Conservation (phyloP, 1,284 basidiomycete genomes). For the Limonomyces culmigenus region DNA sequence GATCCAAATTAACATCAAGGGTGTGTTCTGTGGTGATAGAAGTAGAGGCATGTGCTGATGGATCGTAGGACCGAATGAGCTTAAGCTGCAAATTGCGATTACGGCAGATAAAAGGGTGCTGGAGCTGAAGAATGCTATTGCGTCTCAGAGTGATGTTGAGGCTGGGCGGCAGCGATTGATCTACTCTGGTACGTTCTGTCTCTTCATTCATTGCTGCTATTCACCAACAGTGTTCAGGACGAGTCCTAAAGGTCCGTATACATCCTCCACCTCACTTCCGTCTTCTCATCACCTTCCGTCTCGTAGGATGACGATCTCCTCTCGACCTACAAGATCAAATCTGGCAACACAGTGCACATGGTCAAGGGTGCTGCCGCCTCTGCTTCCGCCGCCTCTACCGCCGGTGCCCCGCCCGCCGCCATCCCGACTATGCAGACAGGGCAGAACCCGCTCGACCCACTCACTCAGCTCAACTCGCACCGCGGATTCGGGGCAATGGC, state of each 20-base stretch:
- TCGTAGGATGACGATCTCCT: constrained; percentile 70
- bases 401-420: constrained; percentile 18
- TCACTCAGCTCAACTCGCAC: constrained; percentile 58
- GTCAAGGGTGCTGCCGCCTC: constrained; percentile 62
- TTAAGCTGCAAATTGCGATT: constrained; percentile 79
- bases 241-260: constrained; percentile 53
- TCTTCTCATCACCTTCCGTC: constrained; percentile 1
- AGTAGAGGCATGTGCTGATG: neutral
- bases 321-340: constrained; percentile 77
- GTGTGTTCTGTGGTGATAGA: constrained; percentile 14
- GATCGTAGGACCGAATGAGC: constrained; percentile 61
- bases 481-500: constrained; percentile 40
- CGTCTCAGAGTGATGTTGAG: constrained; percentile 69
- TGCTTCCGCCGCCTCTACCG: constrained; percentile 11
- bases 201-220: constrained; percentile 2
- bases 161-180: constrained; percentile 76
- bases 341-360: constrained; percentile 81
- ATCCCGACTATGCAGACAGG: constrained; percentile 72
- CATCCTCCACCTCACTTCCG: constrained; percentile 3
- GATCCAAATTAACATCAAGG: constrained; percentile 65
- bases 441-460: constrained; percentile 64
- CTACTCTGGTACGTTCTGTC: constrained; percentile 67
- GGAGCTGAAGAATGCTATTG: constrained; percentile 78
- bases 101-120: constrained; percentile 61
- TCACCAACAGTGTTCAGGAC: too few relatives aligned